Base-by-base conservation (phyloP, 2,329 filamentous ascomycete species). In the Penicillium sp. region DNA sequence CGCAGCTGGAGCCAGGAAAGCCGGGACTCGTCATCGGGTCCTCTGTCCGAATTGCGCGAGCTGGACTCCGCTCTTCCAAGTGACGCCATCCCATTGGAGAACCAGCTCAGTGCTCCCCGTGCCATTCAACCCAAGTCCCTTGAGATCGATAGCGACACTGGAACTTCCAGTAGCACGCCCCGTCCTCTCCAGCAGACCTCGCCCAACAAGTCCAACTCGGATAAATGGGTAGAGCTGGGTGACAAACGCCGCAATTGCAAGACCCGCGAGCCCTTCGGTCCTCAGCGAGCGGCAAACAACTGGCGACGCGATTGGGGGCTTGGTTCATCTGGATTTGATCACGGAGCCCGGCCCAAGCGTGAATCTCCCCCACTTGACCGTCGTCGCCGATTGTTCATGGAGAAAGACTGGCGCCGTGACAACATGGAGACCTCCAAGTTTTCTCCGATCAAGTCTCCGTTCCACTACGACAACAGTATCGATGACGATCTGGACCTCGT, bases 201-300 rank as follows among this genome's bases (percentile, higher is more conserved):
- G 36, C 81, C 86, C 1, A 71, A 72, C 55, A 66, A 67, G 23
- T 67, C 67, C 7, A 66, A 66, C 24, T 53, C 89, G 46, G 93
- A 97, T 74, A 96, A 96, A 71, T 97, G 93, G 93, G 85, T 89
- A 20, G 89, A 86, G 10, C 80, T 97, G 42, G 93, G 93, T 56
- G 89, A 96, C 34, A 60, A 62, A 50, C 84, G 93, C 49, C 86
- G 91, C 54, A 89, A 84, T 52, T 84, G 81, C 66, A 80, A 82
- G 40, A 72, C 76, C 40, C 76, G 80, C 54, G 75, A 82, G 23
- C 75, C 77, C 78, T 58, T 78, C 79, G 39, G 78, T 80, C 48
- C 72, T 65, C 59, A 78, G 75, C 63, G 78, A 77, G 64, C 68
- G 70, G 21, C 68, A 34, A 69, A 68, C 51, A 71, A 56, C 47